A percentile compares a stretch with the other conserved stretches of the same genome.
phyloP scores from a whole-genome alignment of 2,329 filamentous ascomycete genomes.

The Trematosphaeria pertusa region DNA sequence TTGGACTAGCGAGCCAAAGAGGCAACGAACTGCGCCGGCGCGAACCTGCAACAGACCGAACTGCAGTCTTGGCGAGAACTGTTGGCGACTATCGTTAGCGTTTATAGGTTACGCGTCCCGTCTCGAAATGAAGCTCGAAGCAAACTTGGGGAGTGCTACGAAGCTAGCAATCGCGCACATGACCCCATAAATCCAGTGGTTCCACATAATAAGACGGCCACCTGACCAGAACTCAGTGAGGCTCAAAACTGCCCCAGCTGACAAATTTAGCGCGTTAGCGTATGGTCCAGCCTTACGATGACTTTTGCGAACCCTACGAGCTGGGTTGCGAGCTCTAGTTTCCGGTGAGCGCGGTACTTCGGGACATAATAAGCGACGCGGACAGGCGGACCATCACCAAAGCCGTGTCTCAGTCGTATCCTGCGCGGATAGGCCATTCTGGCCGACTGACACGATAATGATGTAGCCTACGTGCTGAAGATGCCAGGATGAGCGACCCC shows the following conservation, averaged over 20 bases:
- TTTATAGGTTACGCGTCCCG: not conserved
- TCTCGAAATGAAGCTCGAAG: not conserved
- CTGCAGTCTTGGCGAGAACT: not conserved
- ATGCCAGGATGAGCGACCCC: too few relatives aligned
- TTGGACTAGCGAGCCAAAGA: not conserved
- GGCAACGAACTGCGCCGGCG: constrained; percentile 8
- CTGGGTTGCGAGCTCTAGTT: not conserved
- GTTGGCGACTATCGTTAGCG: too few relatives aligned
- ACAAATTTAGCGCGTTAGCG: not conserved
- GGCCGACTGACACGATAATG: too few relatives aligned
- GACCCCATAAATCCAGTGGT: not conserved
- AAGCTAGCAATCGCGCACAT: not conserved
- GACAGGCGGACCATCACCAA: too few relatives aligned
- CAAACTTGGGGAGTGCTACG: not conserved
- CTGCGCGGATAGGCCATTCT: too few relatives aligned
- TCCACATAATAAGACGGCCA: not conserved
- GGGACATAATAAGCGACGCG: too few relatives aligned
- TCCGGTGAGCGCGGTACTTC: too few relatives aligned
- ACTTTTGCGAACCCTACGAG: too few relatives aligned
- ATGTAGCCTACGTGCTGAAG: too few relatives aligned
- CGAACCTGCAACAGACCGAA: not conserved
- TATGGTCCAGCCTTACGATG: not conserved
- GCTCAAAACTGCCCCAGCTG: not conserved
- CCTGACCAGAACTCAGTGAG: constrained; percentile 1
- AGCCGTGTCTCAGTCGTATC: too few relatives aligned